These are phyloP conservation scores for Aspergillus campestris DNA, from an alignment of 495 filamentous ascomycete genomes.

Conservation along the genomic window DNA sequence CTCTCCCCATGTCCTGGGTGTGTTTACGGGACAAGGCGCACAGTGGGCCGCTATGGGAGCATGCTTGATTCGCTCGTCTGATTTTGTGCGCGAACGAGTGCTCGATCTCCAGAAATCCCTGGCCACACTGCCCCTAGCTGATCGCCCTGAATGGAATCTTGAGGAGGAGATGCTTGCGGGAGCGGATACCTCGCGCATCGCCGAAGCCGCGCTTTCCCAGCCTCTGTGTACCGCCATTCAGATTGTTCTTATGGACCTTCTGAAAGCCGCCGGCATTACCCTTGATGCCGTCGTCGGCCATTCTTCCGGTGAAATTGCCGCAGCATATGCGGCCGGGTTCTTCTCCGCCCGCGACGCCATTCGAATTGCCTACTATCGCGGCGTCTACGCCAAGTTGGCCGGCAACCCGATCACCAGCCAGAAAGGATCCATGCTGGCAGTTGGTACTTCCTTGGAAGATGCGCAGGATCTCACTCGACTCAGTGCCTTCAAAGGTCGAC, in stretches of 20 bases:
- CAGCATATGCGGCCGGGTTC: conserved; percentile 16
- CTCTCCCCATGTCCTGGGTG: not conserved
- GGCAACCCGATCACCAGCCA: conserved; percentile 2
- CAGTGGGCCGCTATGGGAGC: conserved; percentile 20
- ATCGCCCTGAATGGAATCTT: conserved; percentile 9
- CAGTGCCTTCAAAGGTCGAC: not conserved
- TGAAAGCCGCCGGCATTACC: conserved; percentile 4
- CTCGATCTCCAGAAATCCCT: not conserved
- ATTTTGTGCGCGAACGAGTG: no score
- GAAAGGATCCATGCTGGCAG: conserved; percentile 15
- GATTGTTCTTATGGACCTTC: conserved; percentile 10
- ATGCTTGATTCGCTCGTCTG: conserved; percentile 1
- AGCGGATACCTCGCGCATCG: not conserved
- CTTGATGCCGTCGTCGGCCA: conserved; percentile 18
- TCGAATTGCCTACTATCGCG: conserved; percentile 14
- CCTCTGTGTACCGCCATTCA: conserved; percentile 13
- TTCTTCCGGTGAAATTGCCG: conserved; percentile 19
- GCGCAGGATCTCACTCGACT: not conserved
- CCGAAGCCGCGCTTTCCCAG: conserved; percentile 8
- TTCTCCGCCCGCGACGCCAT: conserved; percentile 6
- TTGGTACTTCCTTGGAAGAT: conserved; percentile 7
- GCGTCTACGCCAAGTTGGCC: conserved; percentile 4
- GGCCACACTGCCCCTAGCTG: not conserved
- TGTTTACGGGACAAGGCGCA: conserved; percentile 23
- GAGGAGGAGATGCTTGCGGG: not conserved